phyloP scores from a whole-genome alignment of 1,139 yeast species.

The Diutina siamensis region DNA sequence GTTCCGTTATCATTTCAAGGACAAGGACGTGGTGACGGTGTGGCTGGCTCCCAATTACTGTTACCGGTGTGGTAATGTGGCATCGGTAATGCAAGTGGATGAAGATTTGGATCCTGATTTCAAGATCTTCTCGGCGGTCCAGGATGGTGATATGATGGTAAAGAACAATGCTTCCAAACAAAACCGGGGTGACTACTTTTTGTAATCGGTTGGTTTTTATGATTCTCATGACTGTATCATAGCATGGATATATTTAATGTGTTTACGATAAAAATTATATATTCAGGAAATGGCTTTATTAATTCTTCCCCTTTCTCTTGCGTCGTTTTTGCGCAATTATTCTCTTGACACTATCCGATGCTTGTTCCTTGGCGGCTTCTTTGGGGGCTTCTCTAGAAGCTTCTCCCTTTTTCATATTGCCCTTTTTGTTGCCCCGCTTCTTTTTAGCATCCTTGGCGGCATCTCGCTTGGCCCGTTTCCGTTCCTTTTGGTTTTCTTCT shows the following conservation, averaged over 20 bases:
- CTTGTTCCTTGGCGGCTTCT: constrained; percentile 31
- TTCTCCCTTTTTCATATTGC: constrained; percentile 8
- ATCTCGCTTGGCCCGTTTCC: constrained; percentile 13
- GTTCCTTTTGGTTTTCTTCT: constrained; percentile 17
- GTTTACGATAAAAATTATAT: background rate
- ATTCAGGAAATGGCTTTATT: background rate
- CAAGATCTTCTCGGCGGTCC: constrained; percentile 91
- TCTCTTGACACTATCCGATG: constrained; percentile 37
- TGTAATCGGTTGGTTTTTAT: background rate
- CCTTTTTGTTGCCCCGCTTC: constrained; percentile 9
- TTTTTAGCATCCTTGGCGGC: constrained; percentile 8
- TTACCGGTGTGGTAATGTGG: constrained; percentile 96
- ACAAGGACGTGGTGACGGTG: constrained; percentile 25
- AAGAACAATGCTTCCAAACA: constrained; percentile 3
- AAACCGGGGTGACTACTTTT: constrained; percentile 5
- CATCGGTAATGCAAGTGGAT: constrained; percentile 93
- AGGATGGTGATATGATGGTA: constrained; percentile 41
- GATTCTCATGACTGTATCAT: background rate
- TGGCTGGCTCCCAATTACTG: constrained; percentile 30
- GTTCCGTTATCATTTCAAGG: constrained; percentile 14
- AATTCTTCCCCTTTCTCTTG: constrained; percentile 34
- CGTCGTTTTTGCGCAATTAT: constrained; percentile 61
- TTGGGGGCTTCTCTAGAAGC: constrained; percentile 11
- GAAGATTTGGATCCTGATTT: constrained; percentile 81
- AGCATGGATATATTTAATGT: constrained; percentile 3